phyloP scores from a whole-genome alignment of 768 basidiomycete species.

The Tricholoma bakamatsutake region DNA sequence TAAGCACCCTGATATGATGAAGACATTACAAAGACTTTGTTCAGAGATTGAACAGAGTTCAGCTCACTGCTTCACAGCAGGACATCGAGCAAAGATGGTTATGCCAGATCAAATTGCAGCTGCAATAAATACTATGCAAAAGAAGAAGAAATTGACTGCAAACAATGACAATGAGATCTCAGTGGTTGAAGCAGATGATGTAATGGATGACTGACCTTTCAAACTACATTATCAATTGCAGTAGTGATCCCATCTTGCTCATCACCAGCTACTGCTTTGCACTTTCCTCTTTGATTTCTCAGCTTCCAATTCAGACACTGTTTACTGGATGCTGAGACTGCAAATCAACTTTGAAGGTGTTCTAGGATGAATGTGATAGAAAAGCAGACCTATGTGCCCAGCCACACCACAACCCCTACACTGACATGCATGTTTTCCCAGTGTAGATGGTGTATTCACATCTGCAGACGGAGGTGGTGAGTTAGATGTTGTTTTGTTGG shows the following conservation, averaged over 20 bases:
- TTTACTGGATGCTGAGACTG: neutral
- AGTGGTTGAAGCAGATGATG: neutral
- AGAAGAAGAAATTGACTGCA: neutral
- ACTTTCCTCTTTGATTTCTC: neutral
- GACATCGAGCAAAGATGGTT: neutral
- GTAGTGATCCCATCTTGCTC: neutral
- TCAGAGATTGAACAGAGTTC: neutral
- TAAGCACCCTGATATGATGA: conserved; percentile 19
- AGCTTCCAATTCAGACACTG: neutral
- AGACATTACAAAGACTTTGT: conserved; percentile 14
- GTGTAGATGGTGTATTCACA: neutral
- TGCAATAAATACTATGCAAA: conserved; percentile 5
- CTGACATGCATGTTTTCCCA: neutral
- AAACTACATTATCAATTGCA: neutral
- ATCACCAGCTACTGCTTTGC: neutral
- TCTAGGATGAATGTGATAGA: neutral
- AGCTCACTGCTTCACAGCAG: neutral
- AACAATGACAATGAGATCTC: neutral
- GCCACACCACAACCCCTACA: neutral
- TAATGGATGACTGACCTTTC: neutral
- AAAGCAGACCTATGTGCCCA: neutral
- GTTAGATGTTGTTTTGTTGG: neutral
- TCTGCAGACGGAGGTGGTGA: neutral
- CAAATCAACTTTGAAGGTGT: neutral
- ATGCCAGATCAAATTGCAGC: conserved; percentile 9